Base-by-base conservation (phyloP, 108 stramenopile species). In the Seminavis robusta region DNA sequence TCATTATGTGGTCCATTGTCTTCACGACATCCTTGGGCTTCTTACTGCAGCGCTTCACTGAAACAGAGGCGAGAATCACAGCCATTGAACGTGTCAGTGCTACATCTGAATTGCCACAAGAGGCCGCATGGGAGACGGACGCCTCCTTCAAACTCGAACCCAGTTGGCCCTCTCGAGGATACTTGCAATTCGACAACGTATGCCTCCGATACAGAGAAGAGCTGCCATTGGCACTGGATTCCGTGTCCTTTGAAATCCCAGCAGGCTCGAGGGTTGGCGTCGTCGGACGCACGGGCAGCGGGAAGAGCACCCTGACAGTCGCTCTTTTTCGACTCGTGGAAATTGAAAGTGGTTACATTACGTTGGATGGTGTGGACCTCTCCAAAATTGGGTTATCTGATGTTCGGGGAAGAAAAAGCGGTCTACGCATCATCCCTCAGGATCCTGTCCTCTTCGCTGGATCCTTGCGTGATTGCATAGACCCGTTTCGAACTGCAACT, bases 391-490 rank as follows among this genome's bases (percentile, higher is more conserved):
- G 94, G 1, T 67, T 98, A 34, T 61, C 75, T 37, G 72, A 68
- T 21, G 62, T 99, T 8, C 69, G 97, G 42, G 61, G 73, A 5
- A 85, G 13, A 67, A 64, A 3, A 56, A 85, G 90, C 48, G 85
- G 83, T 21, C 80, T 97, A 9, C 77, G 98, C 20, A 92, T 98
- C 47, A 97, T 98, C 28, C 96, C 96, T 0, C 96, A 98, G 61
- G 69, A 70, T 26, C 98, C 98, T 8, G 82, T 94, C 5, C 48
- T 98, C 8, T 97, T 97, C 52, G 94, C 95, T 55, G 81, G 88
- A 11, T 86, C 91, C 3, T 56, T 98, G 25, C 74, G 95, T 26
- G 80, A 91, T 23, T 93, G 93, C 56, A 47, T 98, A 3, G 97
- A 98, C 57, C 95, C 95, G 0, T 95, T 95, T 43, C 74, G 65